Evolutionary conservation across 106 monocot species (phyloP), one percentile per base, ranked within the genome.

Genomic region (Dioscorea dumetorum): DNA sequence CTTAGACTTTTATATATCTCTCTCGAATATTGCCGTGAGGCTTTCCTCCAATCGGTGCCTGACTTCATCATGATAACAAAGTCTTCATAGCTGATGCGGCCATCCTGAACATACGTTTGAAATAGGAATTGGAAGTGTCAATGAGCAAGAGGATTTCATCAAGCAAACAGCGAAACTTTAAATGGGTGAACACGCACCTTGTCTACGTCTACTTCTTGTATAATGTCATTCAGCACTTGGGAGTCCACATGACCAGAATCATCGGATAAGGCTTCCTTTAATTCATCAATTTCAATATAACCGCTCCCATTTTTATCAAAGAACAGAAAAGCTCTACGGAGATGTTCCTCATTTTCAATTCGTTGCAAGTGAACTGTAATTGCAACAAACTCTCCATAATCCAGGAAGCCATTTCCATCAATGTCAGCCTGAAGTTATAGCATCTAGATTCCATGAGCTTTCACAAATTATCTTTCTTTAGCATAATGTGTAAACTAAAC

Each of bases 301-400:
- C 78, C 79, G 28, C 81, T 88, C 57, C 70, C 70, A 73, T 88
- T 67, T 64, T 76, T 81, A 67, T 88, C 88, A 22, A 88, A 88
- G 70, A 76, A 88, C 23, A 73, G 15, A 67, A 88, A 88, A 8
- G 88, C 88, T 67, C 62, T 81, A 15, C 69, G 71, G 49, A 88
- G 70, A 70, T 84, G 81, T 13, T 79, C 81, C 16, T 88, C 88
- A 52, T 78, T 88, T 70, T 84, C 81, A 15, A 88, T 54, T 48
- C 70, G 78, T 53, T 78, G 78, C 23, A 88, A 65, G 58, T 88
- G 88, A 61, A 88, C 73, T 10, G 64, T 75, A 28, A 88, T 69
- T 19, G 88, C 84, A 20, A 84, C 81, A 64, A 88, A 88, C 41
- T 88, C 88, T 57, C 88, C 84, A 19, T 81, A 88, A 70, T 84